Evolutionary conservation across 2,329 filamentous ascomycete species (phyloP).

Genomic region (Chrysosporium queenslandicum): DNA sequence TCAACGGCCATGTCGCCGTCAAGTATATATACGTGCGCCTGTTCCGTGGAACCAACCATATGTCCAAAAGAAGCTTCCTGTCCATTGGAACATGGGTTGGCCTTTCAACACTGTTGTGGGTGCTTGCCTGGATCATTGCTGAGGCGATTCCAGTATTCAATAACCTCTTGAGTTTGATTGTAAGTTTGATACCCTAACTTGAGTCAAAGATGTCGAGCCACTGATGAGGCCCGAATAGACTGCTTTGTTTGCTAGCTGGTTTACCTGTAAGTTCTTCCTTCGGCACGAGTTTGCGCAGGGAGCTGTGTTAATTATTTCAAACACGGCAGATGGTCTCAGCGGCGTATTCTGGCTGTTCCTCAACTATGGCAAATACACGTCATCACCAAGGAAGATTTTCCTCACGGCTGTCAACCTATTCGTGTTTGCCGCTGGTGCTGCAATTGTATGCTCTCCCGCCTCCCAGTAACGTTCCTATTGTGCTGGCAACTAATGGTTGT

Average conservation of each 20-base stretch:
- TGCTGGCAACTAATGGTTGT: slow-evolving; percentile 13
- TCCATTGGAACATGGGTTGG: slow-evolving; percentile 50
- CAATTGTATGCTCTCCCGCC: slow-evolving; percentile 22
- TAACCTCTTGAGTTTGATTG: slow-evolving; percentile 53
- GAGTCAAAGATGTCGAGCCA: not conserved
- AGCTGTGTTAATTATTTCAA: not conserved
- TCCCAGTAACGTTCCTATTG: not conserved
- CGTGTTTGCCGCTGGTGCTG: slow-evolving; percentile 30
- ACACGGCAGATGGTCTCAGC: slow-evolving; percentile 29
- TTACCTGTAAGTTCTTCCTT: slow-evolving; percentile 45
- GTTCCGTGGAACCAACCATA: slow-evolving; percentile 50
- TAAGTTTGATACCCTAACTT: slow-evolving; percentile 17
- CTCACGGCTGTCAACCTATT: slow-evolving; percentile 38
- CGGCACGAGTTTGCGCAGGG: not conserved
- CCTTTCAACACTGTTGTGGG: slow-evolving; percentile 48
- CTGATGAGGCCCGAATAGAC: slow-evolving; percentile 22
- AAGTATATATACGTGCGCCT: slow-evolving; percentile 58
- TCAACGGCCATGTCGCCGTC: slow-evolving; percentile 56
- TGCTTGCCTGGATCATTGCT: slow-evolving; percentile 57
- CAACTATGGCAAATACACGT: slow-evolving; percentile 36
- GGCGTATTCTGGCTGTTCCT: slow-evolving; percentile 42
- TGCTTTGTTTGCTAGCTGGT: slow-evolving; percentile 58
- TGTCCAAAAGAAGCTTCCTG: slow-evolving; percentile 42
- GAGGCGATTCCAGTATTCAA: slow-evolving; percentile 61
- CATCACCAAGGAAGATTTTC: slow-evolving; percentile 36